Evolutionary conservation across 495 filamentous ascomycete species (phyloP).

Genomic region (Letharia lupina): DNA sequence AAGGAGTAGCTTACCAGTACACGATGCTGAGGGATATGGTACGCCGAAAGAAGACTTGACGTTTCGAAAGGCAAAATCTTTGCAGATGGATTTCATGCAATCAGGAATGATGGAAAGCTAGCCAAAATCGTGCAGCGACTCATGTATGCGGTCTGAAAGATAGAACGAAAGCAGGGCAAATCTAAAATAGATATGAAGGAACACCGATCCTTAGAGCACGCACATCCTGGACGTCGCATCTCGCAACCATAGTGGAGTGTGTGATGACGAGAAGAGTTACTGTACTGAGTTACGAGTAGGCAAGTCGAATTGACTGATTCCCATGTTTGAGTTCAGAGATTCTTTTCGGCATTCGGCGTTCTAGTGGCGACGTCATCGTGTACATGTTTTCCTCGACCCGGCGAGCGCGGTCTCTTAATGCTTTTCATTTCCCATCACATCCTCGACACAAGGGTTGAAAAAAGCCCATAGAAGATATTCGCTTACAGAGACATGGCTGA

Average conservation of each 20-base stretch:
- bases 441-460: background rate
- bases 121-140: background rate
- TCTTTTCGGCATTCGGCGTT: background rate
- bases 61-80: background rate
- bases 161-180: background rate
- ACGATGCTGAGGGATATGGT: background rate
- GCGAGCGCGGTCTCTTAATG: background rate
- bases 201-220: background rate
- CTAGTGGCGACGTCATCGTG: slow-evolving; percentile 3
- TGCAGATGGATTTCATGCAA: background rate
- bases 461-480: background rate
- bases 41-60: background rate
- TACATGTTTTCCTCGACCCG: background rate
- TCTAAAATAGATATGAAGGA: background rate
- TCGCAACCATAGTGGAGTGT: background rate
- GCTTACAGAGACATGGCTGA: slow-evolving; percentile 10
- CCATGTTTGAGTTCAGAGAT: background rate
- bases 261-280: background rate
- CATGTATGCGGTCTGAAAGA: background rate
- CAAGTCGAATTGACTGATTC: background rate
- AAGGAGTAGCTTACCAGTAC: background rate
- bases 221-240: background rate
- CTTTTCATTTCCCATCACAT: background rate
- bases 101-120: background rate
- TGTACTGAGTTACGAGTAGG: background rate